phyloP scores from a whole-genome alignment of 2,329 filamentous ascomycete species.

The Colletotrichum chlorophyti region DNA sequence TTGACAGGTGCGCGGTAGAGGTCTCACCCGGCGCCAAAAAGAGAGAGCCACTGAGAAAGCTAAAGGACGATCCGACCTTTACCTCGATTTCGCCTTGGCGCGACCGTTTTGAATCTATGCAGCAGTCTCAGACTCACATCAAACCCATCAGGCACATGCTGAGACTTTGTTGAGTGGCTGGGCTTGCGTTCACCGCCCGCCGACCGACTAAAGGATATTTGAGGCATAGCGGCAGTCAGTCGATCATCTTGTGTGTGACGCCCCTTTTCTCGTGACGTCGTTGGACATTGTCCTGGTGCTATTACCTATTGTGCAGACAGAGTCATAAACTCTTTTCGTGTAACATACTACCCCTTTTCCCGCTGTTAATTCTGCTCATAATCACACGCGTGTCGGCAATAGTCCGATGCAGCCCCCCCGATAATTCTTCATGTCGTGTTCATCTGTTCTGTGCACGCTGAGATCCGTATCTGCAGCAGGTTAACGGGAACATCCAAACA shows the following conservation, averaged over 20 bases:
- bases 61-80: too few relatives aligned
- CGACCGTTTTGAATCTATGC: constrained; percentile 15
- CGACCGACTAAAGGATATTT: constrained; percentile 16
- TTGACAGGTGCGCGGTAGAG: too few relatives aligned
- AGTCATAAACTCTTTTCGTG: too few relatives aligned
- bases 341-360: background rate
- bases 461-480: too few relatives aligned
- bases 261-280: background rate
- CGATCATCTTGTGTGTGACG: constrained; percentile 7
- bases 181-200: constrained; percentile 7
- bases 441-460: background rate
- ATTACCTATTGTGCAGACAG: too few relatives aligned
- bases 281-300: too few relatives aligned
- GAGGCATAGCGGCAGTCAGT: constrained; percentile 10
- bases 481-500: too few relatives aligned
- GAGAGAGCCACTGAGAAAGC: too few relatives aligned
- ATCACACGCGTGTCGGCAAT: constrained; percentile 9
- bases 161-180: background rate
- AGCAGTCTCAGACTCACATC: too few relatives aligned
- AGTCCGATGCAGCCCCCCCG: constrained; percentile 2
- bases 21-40: too few relatives aligned
- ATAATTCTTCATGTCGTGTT: constrained; percentile 2
- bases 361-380: background rate
- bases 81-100: background rate
- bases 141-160: too few relatives aligned